These are phyloP conservation scores for Stephanodiscus triporus DNA, from an alignment of 108 stramenopile species.

Conservation along the genomic window DNA sequence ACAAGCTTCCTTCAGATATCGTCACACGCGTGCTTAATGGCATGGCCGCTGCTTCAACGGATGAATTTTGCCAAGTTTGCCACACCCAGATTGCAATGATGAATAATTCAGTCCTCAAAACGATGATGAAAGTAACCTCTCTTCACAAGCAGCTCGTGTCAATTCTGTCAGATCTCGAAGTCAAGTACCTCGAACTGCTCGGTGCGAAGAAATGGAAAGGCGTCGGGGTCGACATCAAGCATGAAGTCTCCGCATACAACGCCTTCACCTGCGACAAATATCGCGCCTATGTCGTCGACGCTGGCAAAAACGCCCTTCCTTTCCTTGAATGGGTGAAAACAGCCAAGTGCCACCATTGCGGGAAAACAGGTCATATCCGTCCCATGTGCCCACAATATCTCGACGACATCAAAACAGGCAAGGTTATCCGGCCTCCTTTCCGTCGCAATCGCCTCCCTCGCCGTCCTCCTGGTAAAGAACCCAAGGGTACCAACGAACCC, in stretches of 20 bases:
- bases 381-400: not conserved
- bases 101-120: not conserved
- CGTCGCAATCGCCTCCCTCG: not conserved
- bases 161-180: not conserved
- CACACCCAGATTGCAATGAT: not conserved
- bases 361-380: not conserved
- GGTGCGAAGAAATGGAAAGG: too few relatives aligned
- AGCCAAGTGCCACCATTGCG: not conserved
- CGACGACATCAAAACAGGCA: not conserved
- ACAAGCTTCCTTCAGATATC: not conserved
- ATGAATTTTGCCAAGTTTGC: constrained; percentile 3
- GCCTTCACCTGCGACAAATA: too few relatives aligned
- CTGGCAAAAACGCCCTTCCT: not conserved
- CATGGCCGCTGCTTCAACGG: not conserved
- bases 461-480: not conserved
- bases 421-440: not conserved
- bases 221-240: too few relatives aligned
- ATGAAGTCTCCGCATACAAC: too few relatives aligned
- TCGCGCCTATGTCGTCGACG: too few relatives aligned
- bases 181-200: not conserved
- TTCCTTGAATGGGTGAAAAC: constrained; percentile 2
- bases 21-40: constrained; percentile 1
- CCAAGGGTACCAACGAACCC: not conserved
- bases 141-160: constrained; percentile 1
- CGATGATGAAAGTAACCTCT: not conserved